Evolutionary conservation across 352 stramenopile species (phyloP), one percentile per base, ranked within the genome.

Genomic region (Thalassiosira exigua): DNA sequence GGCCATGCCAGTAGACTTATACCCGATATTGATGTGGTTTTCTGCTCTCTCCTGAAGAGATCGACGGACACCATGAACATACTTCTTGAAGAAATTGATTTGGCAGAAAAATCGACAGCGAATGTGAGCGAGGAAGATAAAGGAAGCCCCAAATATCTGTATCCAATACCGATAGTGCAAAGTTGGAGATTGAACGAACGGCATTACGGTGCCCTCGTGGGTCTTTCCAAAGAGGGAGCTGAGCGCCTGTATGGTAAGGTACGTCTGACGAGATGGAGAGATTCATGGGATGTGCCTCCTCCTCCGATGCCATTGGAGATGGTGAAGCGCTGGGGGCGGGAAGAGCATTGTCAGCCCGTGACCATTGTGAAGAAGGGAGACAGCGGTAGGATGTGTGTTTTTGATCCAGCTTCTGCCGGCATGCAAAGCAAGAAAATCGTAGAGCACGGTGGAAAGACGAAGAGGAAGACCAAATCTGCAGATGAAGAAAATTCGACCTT

Each of bases 191-290:
- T 97, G 14, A 97, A 97, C 72, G 94, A 96, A 81, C 89, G 94
- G 30, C 93, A 96, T 78, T 97, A 97, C 68, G 94, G 94, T 42
- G 91, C 90, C 41, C 88, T 97, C 57, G 95, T 94, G 27, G 93
- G 93, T 26, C 84, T 97, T 46, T 91, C 95, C 81, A 97, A 97
- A 85, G 90, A 96, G 74, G 90, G 94, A 3, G 95, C 94, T 0
- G 91, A 94, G 30, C 85, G 94, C 62, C 92, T 96, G 71, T 92
- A 95, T 69, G 94, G 94, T 11, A 91, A 94, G 46, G 91, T 96
- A 21, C 85, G 96, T 70, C 91, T 97, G 46, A 87, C 95, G 58
- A 70, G 93, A 67, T 98, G 95, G 95, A 91, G 95, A 36, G 62
- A 73, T 48, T 83, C 67, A 7, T 87, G 64, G 44, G 67, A 82